Evolutionary conservation across 352 stramenopile genomes (phyloP), one percentile per base, ranked within the genome.

Genomic region (Phytopythium helicoides): DNA sequence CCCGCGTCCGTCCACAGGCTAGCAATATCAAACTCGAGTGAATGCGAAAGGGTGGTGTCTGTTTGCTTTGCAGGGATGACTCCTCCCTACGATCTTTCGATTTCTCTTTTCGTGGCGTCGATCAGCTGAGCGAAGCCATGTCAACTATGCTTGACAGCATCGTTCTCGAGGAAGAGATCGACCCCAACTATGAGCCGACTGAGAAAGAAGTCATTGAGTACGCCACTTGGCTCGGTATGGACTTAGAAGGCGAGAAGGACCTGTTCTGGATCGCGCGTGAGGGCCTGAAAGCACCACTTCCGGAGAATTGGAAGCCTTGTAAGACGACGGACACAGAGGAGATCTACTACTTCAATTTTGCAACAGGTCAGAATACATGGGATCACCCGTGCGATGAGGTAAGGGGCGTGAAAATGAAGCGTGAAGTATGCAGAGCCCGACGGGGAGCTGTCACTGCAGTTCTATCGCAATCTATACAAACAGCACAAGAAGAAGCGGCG

Each of bases 281-380:
- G 66, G 92, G 92, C 2, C 71, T 98, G 12, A 97, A 94, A 61
- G 92, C 93, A 16, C 92, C 93, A 22, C 70, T 98, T 10, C 93
- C 91, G 34, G 78, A 97, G 53, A 92, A 98, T 62, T 98, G 93
- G 93, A 98, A 98, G 67, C 91, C 92, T 12, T 98, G 92, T 68
- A 98, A 97, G 68, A 97, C 89, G 18, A 96, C 86, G 14, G 88
- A 97, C 67, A 97, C 93, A 50, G 89, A 96, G 26, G 93, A 98
- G 64, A 97, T 98, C 56, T 98, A 98, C 65, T 98, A 98, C 68
- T 98, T 98, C 65, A 98, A 98, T 65, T 97, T 98, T 64, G 71
- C 81, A 9, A 76, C 69, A 12, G 92, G 92, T 6, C 87, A 97
- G 65, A 96, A 77, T 60, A 97, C 89, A 36, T 98, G 93, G 93